A percentile compares a stretch with the other conserved stretches of the same genome.
Conservation (phyloP, 148 eudicot genomes). For the Rhododendron henanense region DNA sequence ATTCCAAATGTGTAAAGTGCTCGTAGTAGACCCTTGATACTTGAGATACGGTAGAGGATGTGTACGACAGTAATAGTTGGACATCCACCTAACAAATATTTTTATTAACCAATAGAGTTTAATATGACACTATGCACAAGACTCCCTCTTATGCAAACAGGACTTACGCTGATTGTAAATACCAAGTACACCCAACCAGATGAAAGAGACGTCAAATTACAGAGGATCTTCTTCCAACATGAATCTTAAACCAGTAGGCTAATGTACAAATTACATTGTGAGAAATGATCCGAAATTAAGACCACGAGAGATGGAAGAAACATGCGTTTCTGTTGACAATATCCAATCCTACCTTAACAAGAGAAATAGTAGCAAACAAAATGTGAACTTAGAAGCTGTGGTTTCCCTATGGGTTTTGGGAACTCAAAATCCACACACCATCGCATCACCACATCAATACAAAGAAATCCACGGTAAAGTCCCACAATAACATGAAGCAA, state of each 20-base stretch:
- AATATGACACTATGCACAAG: neutral
- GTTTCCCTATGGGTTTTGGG: no score
- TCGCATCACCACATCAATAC: no score
- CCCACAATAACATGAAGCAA: no score
- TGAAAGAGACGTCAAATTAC: neutral
- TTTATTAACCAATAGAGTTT: neutral
- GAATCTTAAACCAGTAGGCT: neutral
- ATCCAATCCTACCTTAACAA: no score
- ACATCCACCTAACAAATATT: neutral
- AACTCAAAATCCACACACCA: no score
- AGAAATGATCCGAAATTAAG: neutral
- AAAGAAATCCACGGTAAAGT: no score
- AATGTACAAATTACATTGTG: neutral
- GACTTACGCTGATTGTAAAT: neutral
- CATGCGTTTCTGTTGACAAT: no score
- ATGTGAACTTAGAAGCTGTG: no score
- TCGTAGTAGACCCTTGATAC: neutral
- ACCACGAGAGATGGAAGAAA: neutral
- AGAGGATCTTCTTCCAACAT: neutral
- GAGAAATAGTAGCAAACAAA: no score
- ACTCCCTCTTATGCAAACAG: neutral
- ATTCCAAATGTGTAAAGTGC: neutral
- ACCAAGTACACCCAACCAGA: neutral
- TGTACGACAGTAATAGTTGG: neutral
- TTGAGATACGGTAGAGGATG: neutral